A percentile compares a stretch with the other conserved stretches of the same genome.
phyloP scores from a whole-genome alignment of 2,329 filamentous ascomycete species.

The Magnaporthales sp. region DNA sequence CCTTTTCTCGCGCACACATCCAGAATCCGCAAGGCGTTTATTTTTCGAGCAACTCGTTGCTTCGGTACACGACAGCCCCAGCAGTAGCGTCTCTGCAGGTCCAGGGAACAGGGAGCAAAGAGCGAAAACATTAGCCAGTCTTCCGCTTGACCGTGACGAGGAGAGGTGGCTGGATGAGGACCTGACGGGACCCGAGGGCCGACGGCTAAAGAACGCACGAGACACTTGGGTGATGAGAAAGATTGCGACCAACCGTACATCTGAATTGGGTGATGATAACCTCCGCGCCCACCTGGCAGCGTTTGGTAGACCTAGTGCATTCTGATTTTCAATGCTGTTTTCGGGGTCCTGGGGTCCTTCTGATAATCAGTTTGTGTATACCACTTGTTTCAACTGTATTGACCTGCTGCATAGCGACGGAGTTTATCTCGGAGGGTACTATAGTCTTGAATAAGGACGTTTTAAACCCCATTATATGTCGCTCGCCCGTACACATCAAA shows the following conservation, averaged over 20 bases:
- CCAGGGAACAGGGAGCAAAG: slow-evolving; percentile 13
- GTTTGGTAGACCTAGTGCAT: background rate
- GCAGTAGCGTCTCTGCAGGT: background rate
- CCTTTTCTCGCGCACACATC: slow-evolving; percentile 59
- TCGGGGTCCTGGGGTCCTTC: background rate
- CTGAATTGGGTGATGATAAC: slow-evolving; percentile 33
- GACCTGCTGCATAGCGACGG: slow-evolving; percentile 3
- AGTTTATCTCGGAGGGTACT: background rate
- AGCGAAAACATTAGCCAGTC: slow-evolving; percentile 44
- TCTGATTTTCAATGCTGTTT: background rate
- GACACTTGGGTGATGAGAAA: slow-evolving; percentile 69
- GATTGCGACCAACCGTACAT: slow-evolving; percentile 56
- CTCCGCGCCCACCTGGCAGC: background rate
- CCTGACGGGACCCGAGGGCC: slow-evolving; percentile 56
- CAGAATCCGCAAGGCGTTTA: slow-evolving; percentile 49
- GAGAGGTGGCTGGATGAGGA: slow-evolving; percentile 67
- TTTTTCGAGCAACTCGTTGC: slow-evolving; percentile 61
- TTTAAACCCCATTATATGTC: background rate
- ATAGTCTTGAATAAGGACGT: background rate
- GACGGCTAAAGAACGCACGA: slow-evolving; percentile 53
- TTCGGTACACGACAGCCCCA: slow-evolving; percentile 34
- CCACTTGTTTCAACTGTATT: background rate
- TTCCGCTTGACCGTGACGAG: slow-evolving; percentile 64
- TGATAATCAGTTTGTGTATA: background rate
- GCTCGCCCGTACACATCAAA: background rate